A percentile compares a stretch with the other conserved stretches of the same genome.
Evolutionary conservation across 2,329 filamentous ascomycete genomes (phyloP).

Genomic region (Botrytis sinoallii): DNA sequence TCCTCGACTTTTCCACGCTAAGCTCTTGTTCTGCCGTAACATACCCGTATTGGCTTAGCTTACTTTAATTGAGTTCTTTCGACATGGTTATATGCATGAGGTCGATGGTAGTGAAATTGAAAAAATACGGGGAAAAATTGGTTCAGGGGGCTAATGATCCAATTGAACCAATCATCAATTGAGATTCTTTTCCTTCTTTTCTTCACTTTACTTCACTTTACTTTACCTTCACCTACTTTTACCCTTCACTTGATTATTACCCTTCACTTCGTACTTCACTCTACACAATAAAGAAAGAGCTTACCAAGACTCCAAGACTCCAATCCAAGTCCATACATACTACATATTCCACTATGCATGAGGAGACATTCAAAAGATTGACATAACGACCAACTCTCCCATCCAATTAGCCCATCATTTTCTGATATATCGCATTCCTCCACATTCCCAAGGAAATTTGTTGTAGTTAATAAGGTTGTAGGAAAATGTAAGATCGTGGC

Average conservation of each 20-base stretch:
- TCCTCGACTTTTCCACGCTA: neutral
- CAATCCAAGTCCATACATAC: neutral
- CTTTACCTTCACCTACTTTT: neutral
- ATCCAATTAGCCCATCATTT: neutral
- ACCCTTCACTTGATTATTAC: neutral
- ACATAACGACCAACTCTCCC: neutral
- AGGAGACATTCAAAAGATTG: neutral
- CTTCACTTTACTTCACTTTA: neutral
- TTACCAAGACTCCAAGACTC: neutral
- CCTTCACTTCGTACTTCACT: neutral
- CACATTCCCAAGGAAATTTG: neutral
- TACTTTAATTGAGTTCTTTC: neutral
- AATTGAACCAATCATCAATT: neutral
- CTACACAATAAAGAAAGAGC: neutral
- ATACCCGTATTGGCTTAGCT: neutral
- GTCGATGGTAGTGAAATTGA: neutral
- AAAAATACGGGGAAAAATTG: neutral
- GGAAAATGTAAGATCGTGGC: slow-evolving; percentile 7
- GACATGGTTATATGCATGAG: neutral
- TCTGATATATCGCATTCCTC: neutral
- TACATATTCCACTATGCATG: neutral
- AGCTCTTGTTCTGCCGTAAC: neutral
- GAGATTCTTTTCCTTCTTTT: neutral
- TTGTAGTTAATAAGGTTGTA: neutral
- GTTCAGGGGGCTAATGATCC: neutral